Evolutionary conservation across 768 basidiomycete species (phyloP).

Genomic region (Exidia glandulosa): DNA sequence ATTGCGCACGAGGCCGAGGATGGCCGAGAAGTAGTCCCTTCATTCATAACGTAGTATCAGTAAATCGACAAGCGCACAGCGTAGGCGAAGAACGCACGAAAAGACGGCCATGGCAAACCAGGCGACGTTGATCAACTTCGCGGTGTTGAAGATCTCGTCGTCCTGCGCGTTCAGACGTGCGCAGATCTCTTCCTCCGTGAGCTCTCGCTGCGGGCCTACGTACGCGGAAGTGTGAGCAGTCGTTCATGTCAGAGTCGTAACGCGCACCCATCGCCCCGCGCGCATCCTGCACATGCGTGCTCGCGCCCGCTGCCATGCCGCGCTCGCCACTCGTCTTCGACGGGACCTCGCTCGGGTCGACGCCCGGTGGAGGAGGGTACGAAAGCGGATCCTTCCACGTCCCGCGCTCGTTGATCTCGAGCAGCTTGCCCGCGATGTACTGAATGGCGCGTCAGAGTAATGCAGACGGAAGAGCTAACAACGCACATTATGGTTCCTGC

Average conservation of each 20-base stretch:
- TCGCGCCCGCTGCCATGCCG: not conserved
- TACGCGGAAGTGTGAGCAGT: not conserved
- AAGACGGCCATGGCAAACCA: conserved; percentile 48
- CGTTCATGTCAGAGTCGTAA: not conserved
- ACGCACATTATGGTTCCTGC: conserved; percentile 77
- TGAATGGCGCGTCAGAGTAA: conserved; percentile 17
- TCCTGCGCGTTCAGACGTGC: conserved; percentile 26
- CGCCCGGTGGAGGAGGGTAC: not conserved
- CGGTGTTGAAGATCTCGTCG: conserved; percentile 76
- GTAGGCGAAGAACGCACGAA: not conserved
- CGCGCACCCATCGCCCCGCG: not conserved
- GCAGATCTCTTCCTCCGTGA: not conserved
- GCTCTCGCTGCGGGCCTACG: conserved; percentile 10
- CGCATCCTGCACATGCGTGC: not conserved
- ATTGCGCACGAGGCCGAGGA: conserved; percentile 65
- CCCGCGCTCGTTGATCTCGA: conserved; percentile 72
- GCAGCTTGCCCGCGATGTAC: conserved; percentile 69
- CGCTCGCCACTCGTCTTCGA: not conserved
- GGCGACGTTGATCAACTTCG: conserved; percentile 24
- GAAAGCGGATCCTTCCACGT: conserved; percentile 42
- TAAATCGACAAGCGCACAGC: not conserved
- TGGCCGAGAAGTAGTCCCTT: conserved; percentile 64
- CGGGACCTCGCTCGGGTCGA: not conserved
- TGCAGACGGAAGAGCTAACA: not conserved
- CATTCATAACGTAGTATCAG: conserved; percentile 9